Base-by-base conservation (phyloP, 176 grass and related monocot genomes). In the Triticum aestivum region DNA sequence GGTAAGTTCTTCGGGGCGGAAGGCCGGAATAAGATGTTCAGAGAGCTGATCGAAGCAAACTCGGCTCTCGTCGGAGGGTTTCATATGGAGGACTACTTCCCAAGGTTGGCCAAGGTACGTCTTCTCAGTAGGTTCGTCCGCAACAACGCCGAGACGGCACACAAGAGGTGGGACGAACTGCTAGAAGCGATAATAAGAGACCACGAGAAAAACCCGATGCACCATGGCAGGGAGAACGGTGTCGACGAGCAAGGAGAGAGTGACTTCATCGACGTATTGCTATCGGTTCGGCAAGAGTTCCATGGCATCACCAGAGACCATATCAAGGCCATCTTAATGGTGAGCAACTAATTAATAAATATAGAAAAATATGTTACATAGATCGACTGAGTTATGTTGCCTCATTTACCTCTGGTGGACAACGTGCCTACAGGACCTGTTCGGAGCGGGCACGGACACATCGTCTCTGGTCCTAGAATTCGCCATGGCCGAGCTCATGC, bases 1-100 rank as follows among this genome's bases (percentile, higher is more conserved):
- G 88, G 88, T 2, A 89, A 89, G 61, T 61, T 75, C 32, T 73
- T 34, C 23, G 51, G 65, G 41, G 54, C 23, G 9, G 87, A 79
- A 26, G 68, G 77, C n/a, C 61, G 77, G 61, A 85, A 85, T 27
- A 30, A 29, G 15, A 3, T 85, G 58, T 80, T 85, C 69, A 32
- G n/a, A 35, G 59, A 75, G 24, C 44, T 75, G 44, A 18, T 75
- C 72, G 13, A 75, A 24, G 24, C 1, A 29, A 75, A 75, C 24
- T 17, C 72, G 4, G 72, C 44, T 51, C 72, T 75, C 42, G 6
- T 75, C 13, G 72, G 72, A 75, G 72, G 41, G 23, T 74, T 75
- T 49, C 15, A 30, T 14, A 24, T 75, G 6, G 13, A 75, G 7
- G 24, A 75, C 72, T 75, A 51, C 72, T 75, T 75, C 72, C 72